These are phyloP conservation scores for Rhododendron williamsianum DNA, from an alignment of 148 eudicot genomes.

Conservation along the genomic window DNA sequence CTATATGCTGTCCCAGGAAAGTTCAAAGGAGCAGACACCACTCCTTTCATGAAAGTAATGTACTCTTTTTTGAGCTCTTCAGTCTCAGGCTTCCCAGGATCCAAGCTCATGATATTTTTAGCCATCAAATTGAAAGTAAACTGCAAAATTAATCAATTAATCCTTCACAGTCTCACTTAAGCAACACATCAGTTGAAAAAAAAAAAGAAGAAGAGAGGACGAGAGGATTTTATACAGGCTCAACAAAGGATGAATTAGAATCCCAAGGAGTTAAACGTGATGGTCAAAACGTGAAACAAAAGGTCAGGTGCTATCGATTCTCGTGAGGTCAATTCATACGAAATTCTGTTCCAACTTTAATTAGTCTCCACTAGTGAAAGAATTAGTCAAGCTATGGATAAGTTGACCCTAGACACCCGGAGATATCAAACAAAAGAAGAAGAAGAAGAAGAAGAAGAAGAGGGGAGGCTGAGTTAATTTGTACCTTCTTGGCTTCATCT, in stretches of 20 bases:
- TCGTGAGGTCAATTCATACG: not conserved
- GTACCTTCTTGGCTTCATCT: slow-evolving; percentile 92
- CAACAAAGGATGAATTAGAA: not conserved
- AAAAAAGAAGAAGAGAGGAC: not conserved
- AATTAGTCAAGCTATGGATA: not conserved
- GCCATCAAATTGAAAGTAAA: slow-evolving; percentile 97
- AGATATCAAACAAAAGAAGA: not conserved
- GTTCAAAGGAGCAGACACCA: slow-evolving; percentile 83
- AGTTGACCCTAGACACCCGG: not conserved
- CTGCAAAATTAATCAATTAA: slow-evolving; percentile 27
- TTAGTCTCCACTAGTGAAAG: not conserved
- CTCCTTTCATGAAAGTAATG: slow-evolving; percentile 97
- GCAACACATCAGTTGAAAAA: not conserved
- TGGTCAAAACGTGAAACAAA: not conserved
- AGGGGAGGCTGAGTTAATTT: not conserved
- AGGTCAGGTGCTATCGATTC: not conserved
- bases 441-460: not conserved
- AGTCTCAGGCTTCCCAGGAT: slow-evolving; percentile 81
- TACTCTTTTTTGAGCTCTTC: slow-evolving; percentile 87
- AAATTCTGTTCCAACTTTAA: not conserved
- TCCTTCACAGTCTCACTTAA: not conserved
- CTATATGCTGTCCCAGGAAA: slow-evolving; percentile 96
- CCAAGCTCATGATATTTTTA: slow-evolving; percentile 87
- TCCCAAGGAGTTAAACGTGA: not conserved
- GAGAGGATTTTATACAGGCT: not conserved